phyloP scores from a whole-genome alignment of 2,329 filamentous ascomycete species.

The Neopestalotiopsis sp. region DNA sequence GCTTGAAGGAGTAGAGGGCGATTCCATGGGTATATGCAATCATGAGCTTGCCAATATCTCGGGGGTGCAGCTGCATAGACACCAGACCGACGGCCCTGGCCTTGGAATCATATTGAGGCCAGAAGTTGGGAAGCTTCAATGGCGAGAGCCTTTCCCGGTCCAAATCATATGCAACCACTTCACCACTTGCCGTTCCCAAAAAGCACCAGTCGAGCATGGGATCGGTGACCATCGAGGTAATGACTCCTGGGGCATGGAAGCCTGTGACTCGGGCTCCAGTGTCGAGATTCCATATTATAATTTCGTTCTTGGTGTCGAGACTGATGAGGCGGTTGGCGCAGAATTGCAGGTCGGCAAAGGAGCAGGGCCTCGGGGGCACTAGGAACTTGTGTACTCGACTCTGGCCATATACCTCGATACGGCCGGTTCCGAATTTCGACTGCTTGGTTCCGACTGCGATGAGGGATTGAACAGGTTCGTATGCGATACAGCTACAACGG shows the following conservation, averaged over 20 bases:
- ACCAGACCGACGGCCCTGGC: conserved; percentile 69
- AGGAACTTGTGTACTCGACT: conserved; percentile 80
- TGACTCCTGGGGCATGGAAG: conserved; percentile 78
- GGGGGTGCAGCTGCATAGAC: conserved; percentile 83
- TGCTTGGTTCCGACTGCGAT: conserved; percentile 90
- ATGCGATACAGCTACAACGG: conserved; percentile 75
- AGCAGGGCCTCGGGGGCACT: conserved; percentile 72
- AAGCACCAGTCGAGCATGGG: conserved; percentile 94
- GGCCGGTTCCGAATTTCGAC: conserved; percentile 82
- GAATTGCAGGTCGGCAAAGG: conserved; percentile 81
- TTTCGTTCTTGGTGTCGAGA: conserved; percentile 84
- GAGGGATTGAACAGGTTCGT: conserved; percentile 92
- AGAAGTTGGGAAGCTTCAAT: conserved; percentile 87
- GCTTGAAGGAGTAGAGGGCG: conserved; percentile 93
- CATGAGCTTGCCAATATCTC: conserved; percentile 89
- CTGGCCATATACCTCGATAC: conserved; percentile 89
- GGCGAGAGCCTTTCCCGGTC: conserved; percentile 78
- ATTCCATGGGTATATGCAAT: conserved; percentile 91
- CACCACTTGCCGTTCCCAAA: conserved; percentile 80
- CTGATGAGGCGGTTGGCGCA: conserved; percentile 85
- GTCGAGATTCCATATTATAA: conserved; percentile 83
- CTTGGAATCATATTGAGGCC: conserved; percentile 74
- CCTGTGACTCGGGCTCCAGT: conserved; percentile 69
- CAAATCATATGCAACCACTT: conserved; percentile 91
- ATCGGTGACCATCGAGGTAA: conserved; percentile 78